Evolutionary conservation across 2,329 filamentous ascomycete genomes (phyloP), one percentile per base, ranked within the genome.

Genomic region (Penicillium sp.): DNA sequence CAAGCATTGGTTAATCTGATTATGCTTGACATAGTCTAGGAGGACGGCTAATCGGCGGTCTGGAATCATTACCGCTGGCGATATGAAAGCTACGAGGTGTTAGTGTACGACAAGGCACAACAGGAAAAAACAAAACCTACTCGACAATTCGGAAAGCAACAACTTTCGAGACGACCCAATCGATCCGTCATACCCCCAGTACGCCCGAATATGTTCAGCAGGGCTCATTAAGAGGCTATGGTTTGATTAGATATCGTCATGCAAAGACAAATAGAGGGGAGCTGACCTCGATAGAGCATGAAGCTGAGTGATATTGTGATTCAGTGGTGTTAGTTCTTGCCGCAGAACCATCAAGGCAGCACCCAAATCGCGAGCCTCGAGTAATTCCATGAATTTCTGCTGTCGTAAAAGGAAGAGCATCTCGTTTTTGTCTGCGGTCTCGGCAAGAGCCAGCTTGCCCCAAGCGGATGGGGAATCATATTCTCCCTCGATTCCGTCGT

Each of bases 51-150:
- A 79, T 6, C 94, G 87, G 70, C 94, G 90, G 67, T 96, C 90
- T 1, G 94, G 94, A 55, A 99, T 88, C 92, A 99, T 97, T 46
- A 96, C 90, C 3, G 91, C 94, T 0, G 94, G 93, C 1, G 94
- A 96, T 70, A 99, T 96, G 56, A 85, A 96, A 78, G 82, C 89
- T 93, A 64, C 18, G 59, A 18, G 7, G 18, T 28, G 46, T 58
- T 30, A 58, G 47, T 5, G 18, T 21, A 46, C 16, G 21, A 28
- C n/a, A 30, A 14, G 18, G n/a, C 16, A 43, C 7, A 50, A 52
- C 33, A n/a, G 5, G 47, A 20, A 20, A n/a, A 14, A 35, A 14
- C 3, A 16, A 26, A 35, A 58, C 84, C 74, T 77, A 94, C 89
- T 90, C 23, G 92, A 96, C 33, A 97, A 77, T 59, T 94, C 85